These are phyloP conservation scores for Amesomyces nigricolor DNA, from an alignment of 2,329 filamentous ascomycete species.

Conservation along the genomic window DNA sequence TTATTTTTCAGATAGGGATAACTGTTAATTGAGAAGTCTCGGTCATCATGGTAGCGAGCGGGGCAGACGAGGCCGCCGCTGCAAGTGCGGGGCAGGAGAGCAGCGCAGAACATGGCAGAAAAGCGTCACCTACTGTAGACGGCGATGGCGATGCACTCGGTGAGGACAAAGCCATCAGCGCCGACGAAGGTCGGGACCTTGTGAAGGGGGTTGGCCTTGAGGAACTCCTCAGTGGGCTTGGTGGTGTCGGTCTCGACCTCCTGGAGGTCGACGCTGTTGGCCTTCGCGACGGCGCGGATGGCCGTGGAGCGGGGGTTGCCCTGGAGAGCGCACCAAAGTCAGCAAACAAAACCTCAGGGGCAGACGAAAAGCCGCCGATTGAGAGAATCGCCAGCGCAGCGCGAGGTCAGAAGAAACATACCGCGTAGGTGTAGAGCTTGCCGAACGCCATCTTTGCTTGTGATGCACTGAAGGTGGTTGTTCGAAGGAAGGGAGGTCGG, in stretches of 20 bases:
- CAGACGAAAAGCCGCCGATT: background rate
- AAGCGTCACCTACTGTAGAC: slow-evolving; percentile 81
- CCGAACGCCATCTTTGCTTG: slow-evolving; percentile 82
- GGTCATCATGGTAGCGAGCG: slow-evolving; percentile 56
- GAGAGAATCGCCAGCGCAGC: background rate
- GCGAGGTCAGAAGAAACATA: slow-evolving; percentile 39
- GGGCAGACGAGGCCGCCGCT: slow-evolving; percentile 13
- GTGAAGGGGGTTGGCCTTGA: slow-evolving; percentile 78
- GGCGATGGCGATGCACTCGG: slow-evolving; percentile 88
- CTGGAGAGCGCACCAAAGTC: slow-evolving; percentile 40
- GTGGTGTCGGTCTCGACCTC: slow-evolving; percentile 64
- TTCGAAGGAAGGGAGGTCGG: slow-evolving; percentile 25
- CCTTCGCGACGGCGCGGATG: slow-evolving; percentile 92
- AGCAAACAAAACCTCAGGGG: slow-evolving; percentile 17
- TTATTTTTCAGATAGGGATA: slow-evolving; percentile 93
- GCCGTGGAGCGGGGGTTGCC: slow-evolving; percentile 83
- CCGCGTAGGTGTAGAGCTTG: slow-evolving; percentile 87
- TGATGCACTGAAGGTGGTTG: slow-evolving; percentile 25
- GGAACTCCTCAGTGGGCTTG: slow-evolving; percentile 69
- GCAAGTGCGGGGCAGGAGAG: slow-evolving; percentile 20
- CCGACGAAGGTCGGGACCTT: slow-evolving; percentile 93
- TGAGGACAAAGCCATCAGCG: slow-evolving; percentile 82
- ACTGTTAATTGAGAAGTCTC: slow-evolving; percentile 71
- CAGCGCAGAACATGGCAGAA: slow-evolving; percentile 27
- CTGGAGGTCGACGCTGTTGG: slow-evolving; percentile 91